Evolutionary conservation across 2,329 filamentous ascomycete species (phyloP).

Genomic region (Raffaelea albimanens): DNA sequence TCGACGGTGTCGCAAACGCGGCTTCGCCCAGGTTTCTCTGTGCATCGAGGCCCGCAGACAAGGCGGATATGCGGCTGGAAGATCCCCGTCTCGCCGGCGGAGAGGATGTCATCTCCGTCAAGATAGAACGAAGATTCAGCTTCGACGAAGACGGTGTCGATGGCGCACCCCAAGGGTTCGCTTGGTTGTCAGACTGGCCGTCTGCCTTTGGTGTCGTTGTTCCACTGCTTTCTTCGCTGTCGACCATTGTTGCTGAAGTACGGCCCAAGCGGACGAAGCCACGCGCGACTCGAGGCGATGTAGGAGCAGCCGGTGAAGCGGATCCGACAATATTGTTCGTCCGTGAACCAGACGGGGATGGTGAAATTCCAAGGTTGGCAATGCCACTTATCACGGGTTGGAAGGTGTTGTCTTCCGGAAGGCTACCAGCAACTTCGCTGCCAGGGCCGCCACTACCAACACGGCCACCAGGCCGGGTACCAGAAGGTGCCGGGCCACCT

Average conservation of each 20-base stretch:
- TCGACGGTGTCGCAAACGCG: conserved; percentile 13
- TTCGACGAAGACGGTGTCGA: conserved; percentile 47
- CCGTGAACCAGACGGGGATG: too few relatives aligned
- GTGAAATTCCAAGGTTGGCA: too few relatives aligned
- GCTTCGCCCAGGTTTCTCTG: conserved; percentile 26
- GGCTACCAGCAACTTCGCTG: too few relatives aligned
- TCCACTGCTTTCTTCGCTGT: background rate
- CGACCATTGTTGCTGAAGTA: background rate
- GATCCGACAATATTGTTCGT: too few relatives aligned
- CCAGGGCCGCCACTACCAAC: too few relatives aligned
- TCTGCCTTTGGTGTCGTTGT: background rate
- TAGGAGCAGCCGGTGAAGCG: background rate
- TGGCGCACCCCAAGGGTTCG: conserved; percentile 38
- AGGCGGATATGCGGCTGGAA: conserved; percentile 32
- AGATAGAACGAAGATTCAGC: conserved; percentile 67
- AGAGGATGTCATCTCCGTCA: conserved; percentile 45
- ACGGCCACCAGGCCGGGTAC: too few relatives aligned
- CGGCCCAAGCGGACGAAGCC: background rate
- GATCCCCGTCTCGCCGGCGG: background rate
- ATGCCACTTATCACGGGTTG: too few relatives aligned
- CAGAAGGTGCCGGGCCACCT: background rate
- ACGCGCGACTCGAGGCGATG: background rate
- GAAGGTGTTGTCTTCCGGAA: too few relatives aligned
- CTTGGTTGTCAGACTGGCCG: background rate
- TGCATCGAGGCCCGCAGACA: conserved; percentile 45